These are phyloP conservation scores for Phytophthora litchii DNA, from an alignment of 352 stramenopile genomes.

Conservation along the genomic window DNA sequence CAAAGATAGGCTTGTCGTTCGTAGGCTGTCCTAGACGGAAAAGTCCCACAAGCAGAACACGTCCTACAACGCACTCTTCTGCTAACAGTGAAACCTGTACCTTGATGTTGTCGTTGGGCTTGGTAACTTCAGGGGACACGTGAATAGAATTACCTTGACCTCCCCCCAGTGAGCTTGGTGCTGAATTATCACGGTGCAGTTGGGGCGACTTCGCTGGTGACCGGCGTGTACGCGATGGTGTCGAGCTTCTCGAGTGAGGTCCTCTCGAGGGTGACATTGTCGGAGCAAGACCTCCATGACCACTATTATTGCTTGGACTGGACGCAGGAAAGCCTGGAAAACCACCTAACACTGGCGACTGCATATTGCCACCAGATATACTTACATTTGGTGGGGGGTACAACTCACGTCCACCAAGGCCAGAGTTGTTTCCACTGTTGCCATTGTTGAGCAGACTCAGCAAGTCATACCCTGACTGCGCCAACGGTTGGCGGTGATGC, in stretches of 20 bases:
- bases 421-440: conserved; percentile 27
- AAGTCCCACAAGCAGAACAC: conserved; percentile 76
- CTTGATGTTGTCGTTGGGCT: conserved; percentile 82
- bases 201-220: conserved; percentile 48
- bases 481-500: conserved; percentile 40
- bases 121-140: conserved; percentile 65
- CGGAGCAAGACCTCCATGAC: conserved; percentile 16
- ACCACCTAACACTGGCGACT: conserved; percentile 15
- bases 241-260: conserved; percentile 32
- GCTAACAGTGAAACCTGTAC: conserved; percentile 69
- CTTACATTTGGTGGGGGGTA: conserved; percentile 18
- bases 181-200: conserved; percentile 40
- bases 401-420: conserved; percentile 16
- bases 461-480: conserved; percentile 42
- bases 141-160: conserved; percentile 40
- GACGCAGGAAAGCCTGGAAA: conserved; percentile 26
- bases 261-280: conserved; percentile 25
- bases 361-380: conserved; percentile 19
- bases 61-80: conserved; percentile 60
- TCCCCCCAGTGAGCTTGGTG: conserved; percentile 24
- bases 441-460: conserved; percentile 42
- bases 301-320: conserved; percentile 11
- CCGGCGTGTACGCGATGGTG: conserved; percentile 38
- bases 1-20: conserved; percentile 85
- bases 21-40: conserved; percentile 76